Evolutionary conservation across 345 rosid species (phyloP).

Genomic region (Adansonia digitata): DNA sequence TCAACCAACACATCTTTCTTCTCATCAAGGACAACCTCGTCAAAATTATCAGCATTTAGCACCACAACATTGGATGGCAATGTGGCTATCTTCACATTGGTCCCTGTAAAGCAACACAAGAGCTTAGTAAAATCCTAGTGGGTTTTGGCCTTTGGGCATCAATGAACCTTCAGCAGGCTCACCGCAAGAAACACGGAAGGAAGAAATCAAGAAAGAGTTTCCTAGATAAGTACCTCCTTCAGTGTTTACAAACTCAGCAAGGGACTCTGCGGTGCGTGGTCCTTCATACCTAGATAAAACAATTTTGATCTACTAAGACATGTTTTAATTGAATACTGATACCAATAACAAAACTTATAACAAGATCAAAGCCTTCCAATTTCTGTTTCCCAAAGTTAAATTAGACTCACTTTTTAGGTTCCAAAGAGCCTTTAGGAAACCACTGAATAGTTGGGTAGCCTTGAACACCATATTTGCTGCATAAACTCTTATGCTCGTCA

Average conservation of each 20-base stretch:
- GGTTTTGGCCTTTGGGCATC: not conserved
- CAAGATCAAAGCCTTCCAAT: not conserved
- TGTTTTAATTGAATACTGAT: not conserved
- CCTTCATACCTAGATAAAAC: conserved; percentile 67
- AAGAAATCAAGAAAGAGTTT: not conserved
- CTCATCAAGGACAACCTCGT: conserved; percentile 75
- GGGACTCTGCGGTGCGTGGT: conserved; percentile 74
- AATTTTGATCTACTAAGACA: not conserved
- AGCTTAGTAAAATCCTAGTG: not conserved
- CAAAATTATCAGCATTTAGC: conserved; percentile 67
- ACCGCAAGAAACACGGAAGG: not conserved
- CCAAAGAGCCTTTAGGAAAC: conserved; percentile 96
- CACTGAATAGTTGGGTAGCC: conserved; percentile 95
- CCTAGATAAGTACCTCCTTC: conserved; percentile 67
- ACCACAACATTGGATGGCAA: conserved; percentile 68
- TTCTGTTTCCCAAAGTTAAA: not conserved
- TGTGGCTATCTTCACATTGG: conserved; percentile 81
- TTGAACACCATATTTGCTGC: conserved; percentile 83
- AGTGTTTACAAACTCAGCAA: conserved; percentile 72
- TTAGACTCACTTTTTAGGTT: conserved; percentile 71
- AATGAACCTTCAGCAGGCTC: not conserved
- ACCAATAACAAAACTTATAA: not conserved
- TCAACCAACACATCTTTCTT: conserved; percentile 91
- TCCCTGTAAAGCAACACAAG: conserved; percentile 47
- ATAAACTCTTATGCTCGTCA: conserved; percentile 83